Evolutionary conservation across 1,139 yeast genomes (phyloP), one percentile per base, ranked within the genome.

Genomic region (Suhomyces panamericanus): DNA sequence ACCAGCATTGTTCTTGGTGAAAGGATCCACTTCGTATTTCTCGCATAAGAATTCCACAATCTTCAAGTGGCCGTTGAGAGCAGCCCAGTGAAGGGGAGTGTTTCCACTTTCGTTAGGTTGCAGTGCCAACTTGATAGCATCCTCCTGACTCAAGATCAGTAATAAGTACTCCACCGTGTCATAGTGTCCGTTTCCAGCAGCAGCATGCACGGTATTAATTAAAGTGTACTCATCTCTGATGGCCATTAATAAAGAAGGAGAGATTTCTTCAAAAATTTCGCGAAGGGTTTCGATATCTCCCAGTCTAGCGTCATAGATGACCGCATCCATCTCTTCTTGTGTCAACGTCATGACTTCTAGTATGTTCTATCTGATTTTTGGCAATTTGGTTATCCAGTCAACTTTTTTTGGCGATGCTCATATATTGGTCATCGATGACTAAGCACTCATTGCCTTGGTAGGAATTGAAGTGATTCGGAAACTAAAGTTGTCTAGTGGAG

Each of bases 71-170:
- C 97, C 98, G 58, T 87, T 90, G 54, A 81, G 78, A 0, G 96
- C 79, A 1, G 98, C 97, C 99, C 99, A 93, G 63, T 93, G 98
- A 51, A 93, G 73, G 0, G 98, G 85, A 0, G 99, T 90, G 62
- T 93, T 93, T 4, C 98, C 98, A 27, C 85, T 81, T 38, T 80
- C 86, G 62, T 93, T 93, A 46, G 71, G 75, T 20, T 73, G 67
- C 45, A 81, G 75, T 27, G 85, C 81, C 40, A 83, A 67, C 17
- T 59, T 55, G 26, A 62, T 64, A 32, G 80, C 78, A 28, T 78
- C 75, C 35, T 73, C 74, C 44, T 67, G 60, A 1, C 68, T 47
- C 5, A 85, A 56, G 30, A 82, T 60, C 1, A 79, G 71, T 36
- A 89, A 61, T 37, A 89, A 68, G 58, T 77, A 85, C 55, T 78